Evolutionary conservation across 495 filamentous ascomycete species (phyloP).

Genomic region (Echria macrotheca): DNA sequence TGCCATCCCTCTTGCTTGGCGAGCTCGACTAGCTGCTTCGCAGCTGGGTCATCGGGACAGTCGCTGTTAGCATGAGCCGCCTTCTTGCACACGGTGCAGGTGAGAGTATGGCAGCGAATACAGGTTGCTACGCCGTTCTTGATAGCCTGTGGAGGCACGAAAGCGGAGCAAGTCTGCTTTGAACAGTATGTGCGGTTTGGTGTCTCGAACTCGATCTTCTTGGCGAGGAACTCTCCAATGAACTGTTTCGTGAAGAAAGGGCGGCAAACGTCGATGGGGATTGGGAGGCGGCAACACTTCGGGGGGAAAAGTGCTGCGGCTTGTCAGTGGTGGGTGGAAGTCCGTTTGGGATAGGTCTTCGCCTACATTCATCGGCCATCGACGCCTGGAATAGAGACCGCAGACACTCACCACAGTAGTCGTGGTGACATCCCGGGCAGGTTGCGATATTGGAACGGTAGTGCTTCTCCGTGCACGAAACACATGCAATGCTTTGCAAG

Average conservation of each 20-base stretch:
- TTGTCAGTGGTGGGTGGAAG: neutral
- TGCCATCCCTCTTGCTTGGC: slow-evolving; percentile 39
- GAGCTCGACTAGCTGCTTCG: slow-evolving; percentile 28
- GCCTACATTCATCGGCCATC: slow-evolving; percentile 37
- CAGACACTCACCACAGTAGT: slow-evolving; percentile 46
- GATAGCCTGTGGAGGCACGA: slow-evolving; percentile 35
- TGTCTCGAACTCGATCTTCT: slow-evolving; percentile 41
- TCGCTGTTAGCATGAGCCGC: slow-evolving; percentile 31
- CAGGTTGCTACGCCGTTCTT: slow-evolving; percentile 36
- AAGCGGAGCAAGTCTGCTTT: slow-evolving; percentile 35
- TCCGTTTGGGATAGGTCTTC: neutral
- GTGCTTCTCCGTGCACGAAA: slow-evolving; percentile 12
- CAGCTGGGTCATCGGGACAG: slow-evolving; percentile 35
- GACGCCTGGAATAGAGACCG: slow-evolving; percentile 33
- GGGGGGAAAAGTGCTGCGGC: slow-evolving; percentile 41
- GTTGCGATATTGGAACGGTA: slow-evolving; percentile 9
- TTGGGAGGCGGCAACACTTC: slow-evolving; percentile 41
- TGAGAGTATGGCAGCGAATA: slow-evolving; percentile 29
- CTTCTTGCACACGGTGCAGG: slow-evolving; percentile 46
- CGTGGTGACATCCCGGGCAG: slow-evolving; percentile 33
- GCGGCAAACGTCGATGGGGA: slow-evolving; percentile 31
- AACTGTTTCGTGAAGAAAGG: slow-evolving; percentile 28
- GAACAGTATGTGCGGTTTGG: slow-evolving; percentile 47
- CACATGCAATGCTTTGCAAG: slow-evolving; percentile 9
- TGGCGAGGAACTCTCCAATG: slow-evolving; percentile 29